phyloP scores from a whole-genome alignment of 306 rosid genomes.

The Quercus parvula region DNA sequence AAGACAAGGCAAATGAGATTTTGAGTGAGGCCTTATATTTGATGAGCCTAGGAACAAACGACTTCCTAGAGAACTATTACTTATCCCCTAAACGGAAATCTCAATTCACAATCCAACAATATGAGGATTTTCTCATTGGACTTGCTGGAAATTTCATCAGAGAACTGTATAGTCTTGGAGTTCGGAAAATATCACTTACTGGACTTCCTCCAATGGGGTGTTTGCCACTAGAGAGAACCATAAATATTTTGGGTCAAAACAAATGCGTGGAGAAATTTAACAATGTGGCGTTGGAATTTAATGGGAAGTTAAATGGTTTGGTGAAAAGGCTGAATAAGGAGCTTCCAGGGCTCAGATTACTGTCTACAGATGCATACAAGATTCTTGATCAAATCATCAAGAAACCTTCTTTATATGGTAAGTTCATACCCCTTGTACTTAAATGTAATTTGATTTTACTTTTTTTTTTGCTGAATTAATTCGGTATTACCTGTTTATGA shows the following conservation, averaged over 20 bases:
- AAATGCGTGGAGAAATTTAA: conserved; percentile 35
- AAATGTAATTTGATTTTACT: background rate
- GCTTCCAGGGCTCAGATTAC: conserved; percentile 28
- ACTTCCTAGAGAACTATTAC: conserved; percentile 72
- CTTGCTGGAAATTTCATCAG: conserved; percentile 42
- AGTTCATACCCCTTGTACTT: background rate
- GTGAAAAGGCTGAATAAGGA: conserved; percentile 27
- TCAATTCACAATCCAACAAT: conserved; percentile 40
- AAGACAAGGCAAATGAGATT: conserved; percentile 35
- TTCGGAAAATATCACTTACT: conserved; percentile 49
- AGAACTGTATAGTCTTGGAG: conserved; percentile 52
- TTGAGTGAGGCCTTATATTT: conserved; percentile 46
- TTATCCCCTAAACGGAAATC: conserved; percentile 32
- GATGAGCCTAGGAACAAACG: conserved; percentile 71
- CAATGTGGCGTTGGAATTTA: conserved; percentile 40
- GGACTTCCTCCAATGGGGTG: conserved; percentile 88
- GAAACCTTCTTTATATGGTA: conserved; percentile 41
- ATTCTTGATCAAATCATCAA: conserved; percentile 22
- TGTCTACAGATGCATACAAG: conserved; percentile 13
- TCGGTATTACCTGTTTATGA: too few relatives aligned
- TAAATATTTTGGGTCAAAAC: conserved; percentile 23
- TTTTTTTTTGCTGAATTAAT: background rate
- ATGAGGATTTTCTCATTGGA: conserved; percentile 41
- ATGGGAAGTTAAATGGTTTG: conserved; percentile 31
- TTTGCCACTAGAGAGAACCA: conserved; percentile 72